Base-by-base conservation (phyloP, 2,329 filamentous ascomycete species). In the Xylariaceae sp. region DNA sequence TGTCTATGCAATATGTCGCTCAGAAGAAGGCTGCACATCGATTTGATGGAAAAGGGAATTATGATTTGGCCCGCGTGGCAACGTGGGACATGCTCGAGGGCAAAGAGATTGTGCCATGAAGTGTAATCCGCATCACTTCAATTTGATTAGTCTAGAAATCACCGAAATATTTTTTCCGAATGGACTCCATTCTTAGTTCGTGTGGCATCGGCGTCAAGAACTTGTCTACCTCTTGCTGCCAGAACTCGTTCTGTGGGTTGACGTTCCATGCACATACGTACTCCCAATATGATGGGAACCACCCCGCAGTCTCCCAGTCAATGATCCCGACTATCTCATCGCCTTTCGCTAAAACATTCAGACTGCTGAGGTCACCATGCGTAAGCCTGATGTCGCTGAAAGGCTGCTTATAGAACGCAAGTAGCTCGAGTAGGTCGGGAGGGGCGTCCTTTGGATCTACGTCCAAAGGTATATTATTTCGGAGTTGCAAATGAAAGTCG, bases 11-110 rank as follows among this genome's bases (percentile, higher is more conserved):
- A 42, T 74, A 73, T 54, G 62, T 64, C 16, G 50, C 62, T 35
- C 46, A 55, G 37, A 73, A 73, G 55, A 66, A 59, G 46, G 60
- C 56, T 5, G 54, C 65, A 35, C 65, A 69, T 53, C 64, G 69
- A 1, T 73, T 73, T 48, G 67, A 72, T 11, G 42, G 55, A 62
- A 63, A 35, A 51, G 61, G 42, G 55, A 57, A 11, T 20, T 67
- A 60, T 49, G 60, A 68, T 50, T 50, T 51, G 25, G 46, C 19
- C 5, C 64, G 57, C 44, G 54, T 56, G 33, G 49, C 66, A 29
- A 71, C 64, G 11, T 71, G 62, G 55, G 63, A 70, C 42, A 51
- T 68, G 45, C 42, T 74, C 3, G 44, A 54, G 33, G 37, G 7
- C 5, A 38, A 20, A 4, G 45, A 60, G 44, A 53, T 57, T 4